Evolutionary conservation across 2,329 filamentous ascomycete species (phyloP), one percentile per base, ranked within the genome.

Genomic region (Alternaria atra): DNA sequence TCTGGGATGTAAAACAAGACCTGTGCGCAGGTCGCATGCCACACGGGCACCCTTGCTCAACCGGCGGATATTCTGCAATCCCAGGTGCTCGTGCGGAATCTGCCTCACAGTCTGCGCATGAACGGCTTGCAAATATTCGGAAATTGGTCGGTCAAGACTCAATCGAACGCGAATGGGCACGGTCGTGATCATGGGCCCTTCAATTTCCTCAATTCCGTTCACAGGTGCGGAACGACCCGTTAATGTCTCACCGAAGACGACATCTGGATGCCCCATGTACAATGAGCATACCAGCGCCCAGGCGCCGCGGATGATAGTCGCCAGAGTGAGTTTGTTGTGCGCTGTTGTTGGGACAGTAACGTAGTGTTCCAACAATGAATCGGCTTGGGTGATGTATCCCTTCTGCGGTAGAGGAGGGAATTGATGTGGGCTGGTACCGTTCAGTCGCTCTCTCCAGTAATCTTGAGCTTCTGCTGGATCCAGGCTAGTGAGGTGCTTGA

Each of bases 11-110:
- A 80, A 61, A 4, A 80, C 78, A 20, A 80, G 60, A 34, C 77
- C 77, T 1, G 74, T 80, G 20, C 72, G 70, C 3, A 78, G 58
- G 44, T 77, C 74, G 34, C 77, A 79, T 5, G 76, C 77, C 34
- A 71, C 64, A 17, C 74, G 71, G 5, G 76, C 77, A 25, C 78
- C 72, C 20, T 63, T 70, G 47, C 74, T 77, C 7, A 80, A 47
- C 1, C 75, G 71, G 9, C 87, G 85, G 60, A 89, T 89, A 63
- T 87, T 80, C 67, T 89, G 86, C 44, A 89, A 77, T 20, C 87
- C 87, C 51, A 85, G 82, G 71, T 92, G 88, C 73, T 91, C 87
- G 70, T 90, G 85, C 0, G 87, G 85, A 6, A 90, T 89, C 65
- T 87, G 84, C 3, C 82, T 77, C 0, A 87, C 81, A 0, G 84